A percentile compares a stretch with the other conserved stretches of the same genome.
These are phyloP conservation scores for Colletotrichum liaoningense DNA, from an alignment of 2,329 filamentous ascomycete genomes.

Conservation along the genomic window DNA sequence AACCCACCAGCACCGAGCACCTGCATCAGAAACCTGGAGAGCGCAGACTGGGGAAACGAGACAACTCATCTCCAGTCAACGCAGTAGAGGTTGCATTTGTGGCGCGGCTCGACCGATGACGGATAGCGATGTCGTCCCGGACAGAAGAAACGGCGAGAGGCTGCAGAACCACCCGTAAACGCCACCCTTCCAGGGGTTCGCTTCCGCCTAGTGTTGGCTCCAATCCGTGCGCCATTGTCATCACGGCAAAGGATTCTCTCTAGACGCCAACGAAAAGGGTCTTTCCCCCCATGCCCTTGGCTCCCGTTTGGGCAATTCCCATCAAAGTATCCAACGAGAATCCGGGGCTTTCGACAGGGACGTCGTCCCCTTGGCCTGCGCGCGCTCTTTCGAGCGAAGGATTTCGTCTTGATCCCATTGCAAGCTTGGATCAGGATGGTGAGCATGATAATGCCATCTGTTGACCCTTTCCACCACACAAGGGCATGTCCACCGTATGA, in stretches of 20 bases:
- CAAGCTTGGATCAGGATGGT: neutral
- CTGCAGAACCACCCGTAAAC: neutral
- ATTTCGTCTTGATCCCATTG: neutral
- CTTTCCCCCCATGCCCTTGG: constrained; percentile 5
- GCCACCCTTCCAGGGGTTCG: neutral
- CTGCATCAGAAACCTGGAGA: constrained; percentile 20
- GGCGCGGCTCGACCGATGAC: neutral
- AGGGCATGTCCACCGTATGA: neutral
- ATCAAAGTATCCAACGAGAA: constrained; percentile 2
- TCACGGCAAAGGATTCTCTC: neutral
- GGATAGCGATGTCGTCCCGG: neutral
- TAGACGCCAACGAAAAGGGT: neutral
- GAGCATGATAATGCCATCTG: neutral
- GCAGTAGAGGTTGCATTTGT: neutral
- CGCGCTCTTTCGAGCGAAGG: neutral
- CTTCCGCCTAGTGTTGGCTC: neutral
- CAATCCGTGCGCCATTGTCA: neutral
- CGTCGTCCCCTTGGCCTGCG: neutral
- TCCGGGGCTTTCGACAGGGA: constrained; percentile 1
- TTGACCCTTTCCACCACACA: neutral
- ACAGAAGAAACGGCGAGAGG: neutral
- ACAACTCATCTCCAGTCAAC: neutral
- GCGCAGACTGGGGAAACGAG: constrained; percentile 14
- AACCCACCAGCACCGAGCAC: neutral
- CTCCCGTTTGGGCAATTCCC: neutral